Conservation (phyloP, 2,329 filamentous ascomycete species). For the Alternaria conjuncta region DNA sequence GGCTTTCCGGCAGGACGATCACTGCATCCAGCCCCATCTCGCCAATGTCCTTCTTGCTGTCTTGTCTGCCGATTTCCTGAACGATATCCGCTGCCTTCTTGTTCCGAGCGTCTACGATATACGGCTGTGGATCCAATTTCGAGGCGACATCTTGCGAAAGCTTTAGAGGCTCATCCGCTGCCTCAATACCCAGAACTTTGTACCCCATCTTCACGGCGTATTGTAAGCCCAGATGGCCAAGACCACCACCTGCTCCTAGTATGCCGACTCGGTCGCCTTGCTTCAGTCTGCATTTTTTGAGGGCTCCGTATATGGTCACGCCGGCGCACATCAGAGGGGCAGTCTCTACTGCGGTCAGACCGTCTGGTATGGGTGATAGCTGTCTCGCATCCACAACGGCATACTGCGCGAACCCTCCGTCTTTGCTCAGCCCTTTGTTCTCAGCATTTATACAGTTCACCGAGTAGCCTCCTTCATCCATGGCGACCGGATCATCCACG, state of each 20-base stretch:
- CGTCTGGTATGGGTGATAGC: slow-evolving; percentile 41
- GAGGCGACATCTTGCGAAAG: slow-evolving; percentile 39
- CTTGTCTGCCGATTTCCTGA: slow-evolving; percentile 45
- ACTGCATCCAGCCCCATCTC: slow-evolving; percentile 57
- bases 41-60: slow-evolving; percentile 40
- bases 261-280: slow-evolving; percentile 49
- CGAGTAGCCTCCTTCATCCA: slow-evolving; percentile 50
- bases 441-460: slow-evolving; percentile 46
- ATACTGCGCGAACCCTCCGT: slow-evolving; percentile 54
- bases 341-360: slow-evolving; percentile 46
- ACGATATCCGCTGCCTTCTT: slow-evolving; percentile 39
- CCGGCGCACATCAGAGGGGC: slow-evolving; percentile 55
- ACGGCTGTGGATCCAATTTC: slow-evolving; percentile 36
- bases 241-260: slow-evolving; percentile 47
- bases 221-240: slow-evolving; percentile 42
- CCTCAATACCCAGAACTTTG: slow-evolving; percentile 49
- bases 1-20: slow-evolving; percentile 56
- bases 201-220: slow-evolving; percentile 44
- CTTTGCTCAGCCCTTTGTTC: slow-evolving; percentile 41
- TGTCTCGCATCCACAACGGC: slow-evolving; percentile 53
- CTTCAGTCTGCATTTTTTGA: slow-evolving; percentile 46
- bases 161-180: slow-evolving; percentile 44
- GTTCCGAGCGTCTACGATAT: slow-evolving; percentile 50
- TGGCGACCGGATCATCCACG: slow-evolving; percentile 32
- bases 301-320: slow-evolving; percentile 51